Conservation (phyloP, 2,329 filamentous ascomycete genomes). For the Boeremia lycopersici region DNA sequence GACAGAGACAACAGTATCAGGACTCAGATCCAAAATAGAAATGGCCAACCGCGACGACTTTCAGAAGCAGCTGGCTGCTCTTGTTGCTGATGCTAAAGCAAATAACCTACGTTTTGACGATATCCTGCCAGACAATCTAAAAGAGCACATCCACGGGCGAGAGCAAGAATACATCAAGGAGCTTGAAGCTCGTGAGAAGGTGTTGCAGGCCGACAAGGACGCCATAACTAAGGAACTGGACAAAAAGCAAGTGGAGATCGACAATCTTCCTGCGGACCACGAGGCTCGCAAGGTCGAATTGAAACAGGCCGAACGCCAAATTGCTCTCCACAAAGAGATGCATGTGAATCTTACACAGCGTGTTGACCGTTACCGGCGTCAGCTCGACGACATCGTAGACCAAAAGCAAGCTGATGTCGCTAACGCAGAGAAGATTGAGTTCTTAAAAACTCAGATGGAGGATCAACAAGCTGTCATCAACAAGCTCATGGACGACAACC, state of each 20-base stretch:
- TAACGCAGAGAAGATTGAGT: conserved; percentile 11
- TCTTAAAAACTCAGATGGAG: conserved; percentile 15
- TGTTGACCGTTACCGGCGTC: conserved; percentile 20
- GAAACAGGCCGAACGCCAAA: conserved; percentile 18
- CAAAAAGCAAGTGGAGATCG: conserved; percentile 21
- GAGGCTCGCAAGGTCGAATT: conserved; percentile 24
- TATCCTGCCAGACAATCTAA: conserved; percentile 20
- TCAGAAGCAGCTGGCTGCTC: conserved; percentile 19
- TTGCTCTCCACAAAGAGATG: conserved; percentile 19
- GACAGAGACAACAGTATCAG: background rate
- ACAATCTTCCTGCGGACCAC: conserved; percentile 22
- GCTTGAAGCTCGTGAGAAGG: conserved; percentile 18
- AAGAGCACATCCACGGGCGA: conserved; percentile 16
- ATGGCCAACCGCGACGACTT: conserved; percentile 23
- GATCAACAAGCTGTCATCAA: conserved; percentile 11
- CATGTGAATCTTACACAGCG: conserved; percentile 13
- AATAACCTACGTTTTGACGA: conserved; percentile 23
- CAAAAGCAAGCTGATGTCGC: conserved; percentile 5
- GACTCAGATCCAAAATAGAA: background rate
- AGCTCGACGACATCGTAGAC: conserved; percentile 8
- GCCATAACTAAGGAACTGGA: conserved; percentile 15
- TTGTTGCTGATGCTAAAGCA: conserved; percentile 19
- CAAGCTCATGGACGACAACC: conserved; percentile 22
- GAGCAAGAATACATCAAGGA: conserved; percentile 25
- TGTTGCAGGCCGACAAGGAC: conserved; percentile 14